phyloP scores from a whole-genome alignment of 1,284 basidiomycete genomes.

The Exsudoporus floridanus region DNA sequence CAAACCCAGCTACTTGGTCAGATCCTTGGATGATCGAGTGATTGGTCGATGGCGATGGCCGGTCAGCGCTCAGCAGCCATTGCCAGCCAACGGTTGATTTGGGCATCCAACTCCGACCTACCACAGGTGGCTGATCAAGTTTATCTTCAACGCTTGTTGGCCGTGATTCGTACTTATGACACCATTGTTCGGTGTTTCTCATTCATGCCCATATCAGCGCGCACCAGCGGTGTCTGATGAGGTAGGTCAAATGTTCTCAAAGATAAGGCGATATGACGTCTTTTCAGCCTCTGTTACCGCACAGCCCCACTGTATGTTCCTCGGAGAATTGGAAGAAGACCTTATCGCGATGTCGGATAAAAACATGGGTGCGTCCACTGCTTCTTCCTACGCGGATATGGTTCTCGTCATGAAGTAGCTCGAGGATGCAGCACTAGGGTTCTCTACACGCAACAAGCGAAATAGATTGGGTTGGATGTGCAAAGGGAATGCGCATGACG shows the following conservation, averaged over 20 bases:
- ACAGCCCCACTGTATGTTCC: conserved; percentile 14
- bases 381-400: conserved; percentile 13
- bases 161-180: conserved; percentile 11
- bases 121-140: conserved; percentile 8
- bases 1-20: conserved; percentile 8
- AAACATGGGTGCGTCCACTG: not conserved
- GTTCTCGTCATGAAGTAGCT: conserved; percentile 3
- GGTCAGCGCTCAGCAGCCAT: not conserved
- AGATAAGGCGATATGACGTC: conserved; percentile 19
- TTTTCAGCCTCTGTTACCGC: not conserved
- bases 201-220: conserved; percentile 17
- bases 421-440: not conserved
- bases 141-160: conserved; percentile 6
- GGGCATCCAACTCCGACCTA: conserved; percentile 14
- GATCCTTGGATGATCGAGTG: conserved; percentile 7
- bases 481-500: not conserved
- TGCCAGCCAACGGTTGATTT: conserved; percentile 8
- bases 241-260: not conserved
- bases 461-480: not conserved
- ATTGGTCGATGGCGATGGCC: conserved; percentile 10
- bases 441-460: not conserved
- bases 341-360: conserved; percentile 21
- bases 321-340: conserved; percentile 18
- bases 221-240: not conserved
- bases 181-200: conserved; percentile 18